Evolutionary conservation across 140 eudicot genomes (phyloP), one percentile per base, ranked within the genome.

Genomic region (Oenanthe javanica): DNA sequence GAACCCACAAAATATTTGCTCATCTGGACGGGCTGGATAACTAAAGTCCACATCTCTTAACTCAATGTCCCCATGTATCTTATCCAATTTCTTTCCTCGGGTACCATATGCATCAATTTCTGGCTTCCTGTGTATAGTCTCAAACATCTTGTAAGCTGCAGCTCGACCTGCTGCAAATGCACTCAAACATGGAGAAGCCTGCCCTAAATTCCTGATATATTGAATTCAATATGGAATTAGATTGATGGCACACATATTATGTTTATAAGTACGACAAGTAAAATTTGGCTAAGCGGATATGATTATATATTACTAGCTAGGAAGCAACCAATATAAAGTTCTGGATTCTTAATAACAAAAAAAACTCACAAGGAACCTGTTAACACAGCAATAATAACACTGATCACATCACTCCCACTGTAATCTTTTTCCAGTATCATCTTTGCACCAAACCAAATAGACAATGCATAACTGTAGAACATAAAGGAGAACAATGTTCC

Each of bases 81-180:
- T 93, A 3, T 86, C 83, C 59, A 90, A 81, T 81, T 83, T 85
- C 84, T 90, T 89, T 43, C 99, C 99, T 5, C 74, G 78, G 51
- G 89, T 88, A 83, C 92, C 92, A n/a, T 80, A 90, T 16, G 99
- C 88, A 63, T 94, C 99, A 72, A 94, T 94, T 43, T 84, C 92
- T 12, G 97, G 97, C 84, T 89, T 92, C 84, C 97, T 84, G 6
- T 86, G 86, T 70, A 94, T 90, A 4, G 98, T 90, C 81, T 92
- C 98, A 81, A 94, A 94, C 98, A 94, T 94, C 86, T 94, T 94
- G 88, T 48, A 92, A 13, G 97, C 98, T 79, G 98, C 98, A 45
- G 98, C 96, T 74, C 83, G 87, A 19, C 98, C 98, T 43, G 98
- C 97, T 72, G 99, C 96, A 84, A 94, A 94, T 48, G 99, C 97